Conservation (phyloP, 164 flowering plant genomes). For the Stephania japonica region DNA sequence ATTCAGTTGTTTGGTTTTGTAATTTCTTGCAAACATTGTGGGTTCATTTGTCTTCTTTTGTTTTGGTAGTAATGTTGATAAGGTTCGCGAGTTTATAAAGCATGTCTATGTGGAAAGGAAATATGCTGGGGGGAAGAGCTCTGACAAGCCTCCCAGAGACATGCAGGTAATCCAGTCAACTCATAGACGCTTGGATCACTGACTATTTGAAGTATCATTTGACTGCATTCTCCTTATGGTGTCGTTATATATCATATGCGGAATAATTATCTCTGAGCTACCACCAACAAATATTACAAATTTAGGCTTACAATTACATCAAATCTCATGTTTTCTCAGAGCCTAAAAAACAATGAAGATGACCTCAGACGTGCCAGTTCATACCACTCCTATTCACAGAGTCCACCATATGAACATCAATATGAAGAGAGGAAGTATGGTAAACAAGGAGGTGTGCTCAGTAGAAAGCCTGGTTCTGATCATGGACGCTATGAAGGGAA, state of each 20-base stretch:
- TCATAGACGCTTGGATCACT: neutral
- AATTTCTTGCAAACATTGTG: neutral
- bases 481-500: constrained; percentile 64
- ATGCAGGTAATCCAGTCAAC: constrained; percentile 38
- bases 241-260: neutral
- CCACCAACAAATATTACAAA: neutral
- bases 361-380: constrained; percentile 90
- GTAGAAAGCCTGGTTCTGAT: constrained; percentile 90
- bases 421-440: constrained; percentile 93
- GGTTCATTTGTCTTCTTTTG: constrained; percentile 13
- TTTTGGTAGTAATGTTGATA: constrained; percentile 65
- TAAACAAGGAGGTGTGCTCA: constrained; percentile 52
- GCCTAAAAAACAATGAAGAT: constrained; percentile 45
- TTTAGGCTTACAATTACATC: constrained; percentile 4
- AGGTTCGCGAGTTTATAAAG: constrained; percentile 76
- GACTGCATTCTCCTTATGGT: neutral
- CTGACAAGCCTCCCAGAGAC: constrained; percentile 78
- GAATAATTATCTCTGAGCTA: constrained; percentile 1
- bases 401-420: constrained; percentile 97
- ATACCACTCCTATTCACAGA: constrained; percentile 96
- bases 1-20: neutral
- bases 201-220: neutral
- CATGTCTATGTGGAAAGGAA: constrained; percentile 62
- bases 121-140: constrained; percentile 53
- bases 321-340: constrained; percentile 29